Conservation (phyloP, 2,329 filamentous ascomycete species). For the Neofusicoccum parvum region DNA sequence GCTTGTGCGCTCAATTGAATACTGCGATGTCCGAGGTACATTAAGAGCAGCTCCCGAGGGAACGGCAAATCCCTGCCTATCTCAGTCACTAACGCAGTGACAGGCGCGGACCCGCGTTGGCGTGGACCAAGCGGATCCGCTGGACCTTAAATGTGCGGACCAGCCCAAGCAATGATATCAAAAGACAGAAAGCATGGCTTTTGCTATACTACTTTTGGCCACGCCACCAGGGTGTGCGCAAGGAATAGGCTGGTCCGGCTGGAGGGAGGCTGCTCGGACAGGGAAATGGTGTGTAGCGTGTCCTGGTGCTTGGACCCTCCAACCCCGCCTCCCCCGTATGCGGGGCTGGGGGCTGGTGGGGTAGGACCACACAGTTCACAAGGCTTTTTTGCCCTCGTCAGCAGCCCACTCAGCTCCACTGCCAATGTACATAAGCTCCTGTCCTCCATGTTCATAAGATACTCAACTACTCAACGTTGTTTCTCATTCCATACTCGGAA, state of each 20-base stretch:
- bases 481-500: not conserved
- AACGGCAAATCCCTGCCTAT: not conserved
- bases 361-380: not conserved
- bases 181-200: too few relatives aligned
- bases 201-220: not conserved
- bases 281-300: not conserved
- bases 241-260: not conserved
- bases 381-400: too few relatives aligned
- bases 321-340: not conserved
- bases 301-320: conserved; percentile 9
- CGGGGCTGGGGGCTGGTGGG: not conserved
- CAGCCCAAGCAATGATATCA: not conserved
- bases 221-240: not conserved
- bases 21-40: not conserved
- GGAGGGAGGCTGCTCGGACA: not conserved
- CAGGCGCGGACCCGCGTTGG: not conserved
- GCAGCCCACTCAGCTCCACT: not conserved
- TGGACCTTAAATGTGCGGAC: too few relatives aligned
- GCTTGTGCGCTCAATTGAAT: not conserved
- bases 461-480: not conserved
- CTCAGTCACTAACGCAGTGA: not conserved
- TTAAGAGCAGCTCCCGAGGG: not conserved
- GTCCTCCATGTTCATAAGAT: not conserved
- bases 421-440: not conserved
- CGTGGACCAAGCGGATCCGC: not conserved